Evolutionary conservation across 2,329 filamentous ascomycete species (phyloP).

Genomic region (Scedosporium dehoogii): DNA sequence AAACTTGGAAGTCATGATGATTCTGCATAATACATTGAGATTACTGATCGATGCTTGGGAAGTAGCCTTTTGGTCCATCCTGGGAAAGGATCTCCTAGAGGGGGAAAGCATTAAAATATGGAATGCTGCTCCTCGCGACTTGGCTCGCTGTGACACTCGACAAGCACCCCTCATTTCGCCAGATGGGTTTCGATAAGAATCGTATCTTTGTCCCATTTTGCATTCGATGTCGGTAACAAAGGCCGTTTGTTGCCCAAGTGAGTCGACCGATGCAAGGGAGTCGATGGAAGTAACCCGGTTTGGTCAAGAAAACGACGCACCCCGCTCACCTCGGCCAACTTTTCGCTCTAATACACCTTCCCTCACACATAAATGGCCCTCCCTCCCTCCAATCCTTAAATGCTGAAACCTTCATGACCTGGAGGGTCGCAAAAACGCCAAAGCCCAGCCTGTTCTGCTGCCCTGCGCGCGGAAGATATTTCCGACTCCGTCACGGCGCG

Average conservation of each 20-base stretch:
- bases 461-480: slow-evolving; percentile 53
- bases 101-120: no score
- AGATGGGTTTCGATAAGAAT: background rate
- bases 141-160: no score
- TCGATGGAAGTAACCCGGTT: background rate
- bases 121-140: no score
- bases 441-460: slow-evolving; percentile 60
- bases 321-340: background rate
- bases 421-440: slow-evolving; percentile 69
- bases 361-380: background rate
- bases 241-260: no score
- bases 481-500: slow-evolving; percentile 57
- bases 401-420: slow-evolving; percentile 39
- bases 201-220: background rate
- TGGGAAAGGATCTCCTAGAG: no score
- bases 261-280: no score
- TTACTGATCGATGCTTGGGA: no score
- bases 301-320: background rate
- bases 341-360: background rate
- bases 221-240: no score
- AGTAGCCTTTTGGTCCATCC: no score
- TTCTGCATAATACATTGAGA: background rate
- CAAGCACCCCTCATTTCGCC: no score
- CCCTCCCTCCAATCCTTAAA: slow-evolving; percentile 17
- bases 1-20: background rate